Evolutionary conservation across 2,329 filamentous ascomycete species (phyloP), one percentile per base, ranked within the genome.

Genomic region (Penicillium sp.): DNA sequence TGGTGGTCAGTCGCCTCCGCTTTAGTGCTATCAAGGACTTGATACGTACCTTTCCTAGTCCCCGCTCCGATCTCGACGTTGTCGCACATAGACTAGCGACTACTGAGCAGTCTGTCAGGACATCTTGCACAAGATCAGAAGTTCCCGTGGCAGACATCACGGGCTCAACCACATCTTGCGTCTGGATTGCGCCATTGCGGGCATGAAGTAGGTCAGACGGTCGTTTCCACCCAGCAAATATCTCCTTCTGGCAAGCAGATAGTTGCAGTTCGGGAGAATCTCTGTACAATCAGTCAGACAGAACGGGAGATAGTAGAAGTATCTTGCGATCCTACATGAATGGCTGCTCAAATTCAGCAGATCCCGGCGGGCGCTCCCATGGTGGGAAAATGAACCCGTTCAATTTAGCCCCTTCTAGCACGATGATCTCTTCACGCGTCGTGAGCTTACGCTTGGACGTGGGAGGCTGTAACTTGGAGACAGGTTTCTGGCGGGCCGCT

Each of bases 21-120:
- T 11, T 22, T 33, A 49, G 35, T 31, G 9, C 27, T 27, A 6
- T 6, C 13, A 37, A 31, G 13, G 22, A 16, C 16, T 22, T 4
- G 16, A 35, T 35, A 54, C 51, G 27, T 79, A 92, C 90, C 73
- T 88, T 87, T 39, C 83, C 82, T 73, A 89, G 84, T 2, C 89
- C 89, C 18, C 87, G 87, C 61, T 88, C 83, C 9, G 88, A 82
- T 63, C 91, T 84, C 41, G 88, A 87, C 60, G 89, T 87, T 24
- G 86, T 88, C 27, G 93, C 92, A 72, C 93, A 97, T 6, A 99
- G 82, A 73, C 95, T 97, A 16, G 95, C 95, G 31, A 99, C 94
- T 3, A 99, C 94, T 1, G 95, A 98, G 72, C 95, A 99, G 74
- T 99, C 95, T 0, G 94, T 96, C 5, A 94, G 93, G 59, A 96